These are phyloP conservation scores for Sporothrix inflata DNA, from an alignment of 2,329 filamentous ascomycete species.

Conservation along the genomic window DNA sequence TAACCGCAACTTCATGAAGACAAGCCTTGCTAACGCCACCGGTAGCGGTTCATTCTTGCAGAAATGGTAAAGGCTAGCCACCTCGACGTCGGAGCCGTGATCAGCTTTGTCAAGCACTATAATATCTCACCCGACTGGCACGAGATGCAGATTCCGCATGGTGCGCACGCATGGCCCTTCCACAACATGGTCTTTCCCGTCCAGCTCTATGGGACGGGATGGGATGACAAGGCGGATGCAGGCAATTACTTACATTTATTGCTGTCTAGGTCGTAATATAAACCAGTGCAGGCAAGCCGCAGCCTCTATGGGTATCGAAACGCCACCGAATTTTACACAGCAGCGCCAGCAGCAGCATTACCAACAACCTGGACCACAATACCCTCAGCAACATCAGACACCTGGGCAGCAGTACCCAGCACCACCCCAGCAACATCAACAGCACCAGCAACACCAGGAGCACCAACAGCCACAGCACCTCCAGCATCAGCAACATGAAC, in stretches of 20 bases:
- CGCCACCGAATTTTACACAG: conserved; percentile 5
- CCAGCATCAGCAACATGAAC: conserved; percentile 5
- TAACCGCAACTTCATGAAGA: neutral
- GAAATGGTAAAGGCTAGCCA: conserved; percentile 62
- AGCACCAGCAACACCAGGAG: conserved; percentile 34
- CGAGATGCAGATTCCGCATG: conserved; percentile 43
- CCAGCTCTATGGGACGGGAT: neutral
- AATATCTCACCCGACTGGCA: conserved; percentile 42
- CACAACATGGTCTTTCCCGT: neutral
- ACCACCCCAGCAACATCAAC: conserved; percentile 4
- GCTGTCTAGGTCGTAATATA: conserved; percentile 42
- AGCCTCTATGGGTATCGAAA: conserved; percentile 38
- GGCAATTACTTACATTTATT: conserved; percentile 26
- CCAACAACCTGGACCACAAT: conserved; percentile 34
- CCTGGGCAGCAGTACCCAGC: neutral
- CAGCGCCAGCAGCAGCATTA: conserved; percentile 36
- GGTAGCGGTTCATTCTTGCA: conserved; percentile 61
- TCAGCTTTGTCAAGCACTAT: conserved; percentile 50
- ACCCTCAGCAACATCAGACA: conserved; percentile 5
- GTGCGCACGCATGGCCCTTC: conserved; percentile 35
- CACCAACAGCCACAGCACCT: neutral
- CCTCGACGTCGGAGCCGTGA: conserved; percentile 51
- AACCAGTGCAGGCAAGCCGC: conserved; percentile 42
- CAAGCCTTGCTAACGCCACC: conserved; percentile 2
- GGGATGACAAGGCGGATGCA: neutral